Percentiles rank a stretch among this genome's conserved stretches.
phyloP scores from a whole-genome alignment of 2,329 filamentous ascomycete genomes.

The Apiospora marii region DNA sequence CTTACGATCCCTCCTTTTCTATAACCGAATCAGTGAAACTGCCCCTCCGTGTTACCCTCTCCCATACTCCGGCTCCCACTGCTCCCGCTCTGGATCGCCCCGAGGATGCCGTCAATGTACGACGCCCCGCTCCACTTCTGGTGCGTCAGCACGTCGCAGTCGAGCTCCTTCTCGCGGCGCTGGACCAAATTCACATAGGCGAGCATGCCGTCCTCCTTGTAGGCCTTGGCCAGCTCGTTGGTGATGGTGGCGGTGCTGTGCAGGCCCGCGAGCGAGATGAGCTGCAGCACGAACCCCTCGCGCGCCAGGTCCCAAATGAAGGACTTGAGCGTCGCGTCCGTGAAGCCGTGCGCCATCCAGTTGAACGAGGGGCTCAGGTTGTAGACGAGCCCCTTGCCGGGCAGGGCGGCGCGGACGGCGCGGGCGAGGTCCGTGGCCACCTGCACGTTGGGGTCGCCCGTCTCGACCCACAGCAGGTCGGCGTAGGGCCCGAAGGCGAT shows the following conservation, averaged over 20 bases:
- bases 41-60: slow-evolving; percentile 87
- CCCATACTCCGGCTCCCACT: slow-evolving; percentile 93
- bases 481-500: slow-evolving; percentile 91
- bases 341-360: slow-evolving; percentile 97
- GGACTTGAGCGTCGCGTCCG: slow-evolving; percentile 78
- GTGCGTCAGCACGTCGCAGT: slow-evolving; percentile 92
- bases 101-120: slow-evolving; percentile 89
- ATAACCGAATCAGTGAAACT: slow-evolving; percentile 51
- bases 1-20: background rate
- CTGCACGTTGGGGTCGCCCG: slow-evolving; percentile 83
- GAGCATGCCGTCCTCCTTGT: slow-evolving; percentile 93
- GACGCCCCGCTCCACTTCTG: slow-evolving; percentile 80
- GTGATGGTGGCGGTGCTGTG: slow-evolving; percentile 71
- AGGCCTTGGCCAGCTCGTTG: slow-evolving; percentile 79
- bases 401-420: slow-evolving; percentile 73
- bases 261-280: slow-evolving; percentile 71
- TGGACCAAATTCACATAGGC: slow-evolving; percentile 97
- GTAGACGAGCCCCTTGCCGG: slow-evolving; percentile 91
- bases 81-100: slow-evolving; percentile 90
- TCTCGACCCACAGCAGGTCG: slow-evolving; percentile 97
- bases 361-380: slow-evolving; percentile 98
- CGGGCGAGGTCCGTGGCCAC: slow-evolving; percentile 79
- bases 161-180: slow-evolving; percentile 85
- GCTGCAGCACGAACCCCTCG: slow-evolving; percentile 79
- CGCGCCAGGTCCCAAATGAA: slow-evolving; percentile 97